Conservation (phyloP, 768 basidiomycete species). For the Lactifluus piperatus region DNA sequence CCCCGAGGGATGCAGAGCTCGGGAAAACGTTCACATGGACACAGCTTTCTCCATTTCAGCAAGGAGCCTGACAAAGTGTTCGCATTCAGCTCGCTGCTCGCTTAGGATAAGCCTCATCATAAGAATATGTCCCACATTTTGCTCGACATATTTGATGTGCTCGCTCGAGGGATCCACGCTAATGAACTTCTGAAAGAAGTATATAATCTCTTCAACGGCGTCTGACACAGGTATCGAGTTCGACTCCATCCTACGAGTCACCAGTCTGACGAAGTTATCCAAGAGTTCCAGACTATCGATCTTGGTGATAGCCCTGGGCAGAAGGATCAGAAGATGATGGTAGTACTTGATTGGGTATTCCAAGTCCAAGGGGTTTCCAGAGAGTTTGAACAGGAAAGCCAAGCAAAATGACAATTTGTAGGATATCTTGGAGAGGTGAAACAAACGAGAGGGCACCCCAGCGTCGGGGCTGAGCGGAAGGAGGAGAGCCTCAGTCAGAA, state of each 20-base stretch:
- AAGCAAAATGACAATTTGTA: not conserved
- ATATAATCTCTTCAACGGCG: not conserved
- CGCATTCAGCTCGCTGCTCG: not conserved
- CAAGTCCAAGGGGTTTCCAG: not conserved
- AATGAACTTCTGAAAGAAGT: not conserved
- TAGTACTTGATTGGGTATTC: not conserved
- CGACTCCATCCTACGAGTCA: not conserved
- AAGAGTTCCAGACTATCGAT: not conserved
- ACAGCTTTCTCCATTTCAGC: not conserved
- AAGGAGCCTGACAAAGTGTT: not conserved
- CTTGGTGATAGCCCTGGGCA: not conserved
- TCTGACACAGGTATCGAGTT: not conserved
- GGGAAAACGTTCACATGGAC: not conserved
- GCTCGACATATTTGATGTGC: not conserved
- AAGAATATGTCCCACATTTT: not conserved
- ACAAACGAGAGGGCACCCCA: not conserved
- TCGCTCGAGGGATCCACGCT: not conserved
- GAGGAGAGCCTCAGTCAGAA: constrained; percentile 4
- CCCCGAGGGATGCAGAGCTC: not conserved
- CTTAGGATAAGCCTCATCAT: not conserved
- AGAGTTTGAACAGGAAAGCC: not conserved
- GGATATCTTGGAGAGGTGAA: not conserved
- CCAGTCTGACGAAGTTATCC: not conserved
- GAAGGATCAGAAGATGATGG: not conserved
- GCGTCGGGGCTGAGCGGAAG: not conserved